phyloP scores from a whole-genome alignment of 257 asterid species.

The Ilex aquifolium region DNA sequence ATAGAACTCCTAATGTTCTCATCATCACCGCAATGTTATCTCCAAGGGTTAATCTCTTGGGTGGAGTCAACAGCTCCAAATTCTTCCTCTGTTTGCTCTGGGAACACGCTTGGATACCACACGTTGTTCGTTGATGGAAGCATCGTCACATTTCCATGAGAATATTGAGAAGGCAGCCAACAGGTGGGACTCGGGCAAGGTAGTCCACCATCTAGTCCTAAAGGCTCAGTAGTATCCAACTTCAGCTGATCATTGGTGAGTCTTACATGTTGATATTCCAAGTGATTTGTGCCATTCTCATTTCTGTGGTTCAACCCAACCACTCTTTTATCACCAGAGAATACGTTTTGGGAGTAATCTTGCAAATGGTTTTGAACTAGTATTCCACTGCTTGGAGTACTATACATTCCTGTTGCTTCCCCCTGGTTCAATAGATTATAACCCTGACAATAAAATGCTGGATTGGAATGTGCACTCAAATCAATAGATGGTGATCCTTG shows the following conservation, averaged over 20 bases:
- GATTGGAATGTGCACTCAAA: background rate
- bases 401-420: background rate
- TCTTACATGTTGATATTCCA: background rate
- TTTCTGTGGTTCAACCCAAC: conserved; percentile 1
- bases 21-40: no score
- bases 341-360: conserved; percentile 10
- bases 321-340: background rate
- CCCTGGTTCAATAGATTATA: background rate
- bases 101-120: conserved; percentile 3
- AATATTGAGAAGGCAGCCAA: conserved; percentile 4
- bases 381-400: background rate
- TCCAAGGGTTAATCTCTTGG: no score
- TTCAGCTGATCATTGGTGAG: background rate
- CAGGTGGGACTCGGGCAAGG: background rate
- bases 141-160: background rate
- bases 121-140: background rate
- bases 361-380: conserved; percentile 14
- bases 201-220: background rate
- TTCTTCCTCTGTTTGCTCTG: background rate
- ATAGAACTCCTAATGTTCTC: no score
- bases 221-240: background rate
- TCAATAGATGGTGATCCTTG: conserved; percentile 2
- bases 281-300: background rate
- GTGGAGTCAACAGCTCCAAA: background rate
- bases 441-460: background rate